Evolutionary conservation across 2,329 filamentous ascomycete genomes (phyloP), one percentile per base, ranked within the genome.

Genomic region (Ophiostoma triangulosporum): DNA sequence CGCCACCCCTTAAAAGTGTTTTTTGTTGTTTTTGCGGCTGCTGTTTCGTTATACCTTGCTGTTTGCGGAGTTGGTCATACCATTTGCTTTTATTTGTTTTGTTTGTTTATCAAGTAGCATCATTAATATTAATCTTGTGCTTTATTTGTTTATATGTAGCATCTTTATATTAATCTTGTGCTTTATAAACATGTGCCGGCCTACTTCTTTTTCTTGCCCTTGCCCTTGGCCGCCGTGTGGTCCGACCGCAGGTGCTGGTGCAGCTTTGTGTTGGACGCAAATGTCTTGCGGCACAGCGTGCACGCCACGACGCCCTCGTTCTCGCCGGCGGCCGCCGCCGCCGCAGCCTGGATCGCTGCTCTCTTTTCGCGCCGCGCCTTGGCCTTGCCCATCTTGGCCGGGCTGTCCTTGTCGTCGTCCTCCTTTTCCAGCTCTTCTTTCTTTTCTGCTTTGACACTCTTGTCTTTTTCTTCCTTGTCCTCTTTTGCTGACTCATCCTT

Each of bases 401-500:
- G n/a, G n/a, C n/a, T n/a, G n/a, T n/a, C n/a, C n/a, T 27, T 5
- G 40, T 29, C 43, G 26, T 26, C 27, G 40, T 45, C 40, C 6
- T 45, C 24, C 45, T 48, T 48, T 45, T 48, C 29, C 15, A 29
- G 17, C 27, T 46, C 26, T 24, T 50, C 48, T 6, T 50, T 15
- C 40, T 12, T 24, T 4, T 43, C 46, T 9, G n/a, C 48, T 15
- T 20, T 31, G 76, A 64, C 8, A 72, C 68, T 36, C 67, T 65
- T 54, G 72, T 46, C 24, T 46, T n/a, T 81, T n/a, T 22, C 20
- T 40, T 22, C 22, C 5, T 45, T 11, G 9, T 85, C 45, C 6
- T 48, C 15, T 14, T 31, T 6, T 1, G 22, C n/a, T 32, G 31
- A 11, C 6, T 31, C 46, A 2, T 22, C 27, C 5, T 32, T 9